phyloP scores from a whole-genome alignment of 1,284 basidiomycete species.

The Cutaneotrichosporon cavernicola region DNA sequence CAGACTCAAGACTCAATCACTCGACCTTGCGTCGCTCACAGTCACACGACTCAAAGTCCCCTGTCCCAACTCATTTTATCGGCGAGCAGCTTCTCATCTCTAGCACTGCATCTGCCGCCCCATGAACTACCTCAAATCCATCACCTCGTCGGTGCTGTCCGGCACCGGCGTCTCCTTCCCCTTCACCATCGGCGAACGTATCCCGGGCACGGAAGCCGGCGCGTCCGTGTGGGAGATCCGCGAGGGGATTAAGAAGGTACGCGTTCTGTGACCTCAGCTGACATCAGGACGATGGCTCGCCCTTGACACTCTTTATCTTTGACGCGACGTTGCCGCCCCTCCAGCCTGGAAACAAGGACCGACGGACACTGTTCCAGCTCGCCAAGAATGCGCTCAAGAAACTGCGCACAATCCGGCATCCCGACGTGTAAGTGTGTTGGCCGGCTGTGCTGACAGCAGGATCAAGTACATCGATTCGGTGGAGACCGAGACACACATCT shows the following conservation, averaged over 20 bases:
- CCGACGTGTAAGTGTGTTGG: slow-evolving; percentile 64
- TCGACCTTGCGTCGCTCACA: neutral
- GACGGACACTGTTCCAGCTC: slow-evolving; percentile 67
- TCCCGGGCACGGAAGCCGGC: slow-evolving; percentile 63
- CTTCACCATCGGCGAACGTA: slow-evolving; percentile 77
- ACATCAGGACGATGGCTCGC: slow-evolving; percentile 76
- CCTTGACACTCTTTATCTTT: slow-evolving; percentile 86
- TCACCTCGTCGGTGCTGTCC: slow-evolving; percentile 72
- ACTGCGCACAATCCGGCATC: slow-evolving; percentile 86
- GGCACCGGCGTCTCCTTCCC: slow-evolving; percentile 79
- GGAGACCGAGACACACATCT: slow-evolving; percentile 81
- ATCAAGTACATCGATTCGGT: slow-evolving; percentile 91
- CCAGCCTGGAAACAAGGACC: slow-evolving; percentile 53
- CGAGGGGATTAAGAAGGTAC: slow-evolving; percentile 80
- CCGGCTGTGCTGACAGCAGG: slow-evolving; percentile 27
- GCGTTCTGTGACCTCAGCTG: slow-evolving; percentile 1
- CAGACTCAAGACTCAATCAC: neutral
- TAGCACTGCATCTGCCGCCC: slow-evolving; percentile 7
- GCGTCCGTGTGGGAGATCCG: slow-evolving; percentile 77
- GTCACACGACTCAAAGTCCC: neutral
- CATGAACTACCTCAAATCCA: slow-evolving; percentile 55
- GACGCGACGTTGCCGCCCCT: slow-evolving; percentile 60
- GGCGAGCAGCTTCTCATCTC: neutral
- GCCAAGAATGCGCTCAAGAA: slow-evolving; percentile 91
- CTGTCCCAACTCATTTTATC: neutral